Base-by-base conservation (phyloP, 2,329 filamentous ascomycete genomes). In the Biscogniauxia marginata region DNA sequence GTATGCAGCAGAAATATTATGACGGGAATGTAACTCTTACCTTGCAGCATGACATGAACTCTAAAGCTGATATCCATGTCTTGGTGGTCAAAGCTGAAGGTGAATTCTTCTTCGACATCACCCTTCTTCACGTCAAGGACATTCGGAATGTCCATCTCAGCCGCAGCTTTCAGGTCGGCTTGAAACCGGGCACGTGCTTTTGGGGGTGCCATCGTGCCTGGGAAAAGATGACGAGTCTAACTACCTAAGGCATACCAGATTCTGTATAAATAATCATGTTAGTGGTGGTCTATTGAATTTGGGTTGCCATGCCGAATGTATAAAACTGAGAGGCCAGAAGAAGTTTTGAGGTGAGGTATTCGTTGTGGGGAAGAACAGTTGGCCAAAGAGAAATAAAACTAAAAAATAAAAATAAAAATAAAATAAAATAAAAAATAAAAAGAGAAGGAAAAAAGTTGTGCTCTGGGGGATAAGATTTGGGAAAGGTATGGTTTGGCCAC, bases 21-120 rank as follows among this genome's bases (percentile, higher is more conserved):
- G 39, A 46, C 13, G 2, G n/a, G 30, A 16, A 39, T 2, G 5
- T 39, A 9, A 66, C 65, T n/a, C n/a, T 62, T 57, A 73, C 74
- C 71, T 63, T 69, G 63, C 2, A 72, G 70, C 5, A 77, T 64
- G 4, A 75, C 67, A 18, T 70, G 75, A 7, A 82, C 69, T 20
- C 71, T 63, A 4, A 80, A 55, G 16, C 56, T 46, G 23, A 69
- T 59, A 3, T 50, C 43, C 2, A 74, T 54, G 7, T 50, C 46
- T 2, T 66, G 47, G 52, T 74, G 69, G 8, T 53, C 59, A 58
- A 76, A 89, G 4, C 72, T 77, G 69, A 93, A 88, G 13, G 79
- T 80, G 55, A 96, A 78, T 55, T 89, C 84, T 50, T 89, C 90
- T 70, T 93, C 88, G 25, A 89, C 87, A 4, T 86, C 84, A 16